Conservation (phyloP, 2,329 filamentous ascomycete species). For the Penicillium palitans region DNA sequence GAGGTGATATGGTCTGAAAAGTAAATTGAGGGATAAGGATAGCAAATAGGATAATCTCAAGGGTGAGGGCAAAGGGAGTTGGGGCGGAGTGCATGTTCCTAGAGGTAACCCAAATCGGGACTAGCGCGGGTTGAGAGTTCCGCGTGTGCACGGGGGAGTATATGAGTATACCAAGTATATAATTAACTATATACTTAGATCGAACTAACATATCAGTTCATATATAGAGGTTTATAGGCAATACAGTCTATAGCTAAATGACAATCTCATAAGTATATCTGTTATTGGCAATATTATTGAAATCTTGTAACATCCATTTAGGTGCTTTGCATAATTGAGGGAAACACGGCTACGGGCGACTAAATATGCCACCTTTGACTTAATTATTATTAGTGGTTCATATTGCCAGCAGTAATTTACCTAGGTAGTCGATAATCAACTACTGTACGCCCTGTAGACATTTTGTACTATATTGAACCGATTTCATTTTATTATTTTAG, state of each 20-base stretch:
- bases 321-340: too few species aligned
- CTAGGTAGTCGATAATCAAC: too few species aligned
- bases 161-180: not conserved
- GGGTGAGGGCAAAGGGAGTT: slow-evolving; percentile 16
- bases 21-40: slow-evolving; percentile 19
- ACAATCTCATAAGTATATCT: not conserved
- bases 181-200: not conserved
- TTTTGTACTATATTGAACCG: too few species aligned
- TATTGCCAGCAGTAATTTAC: too few species aligned
- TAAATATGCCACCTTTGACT: too few species aligned
- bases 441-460: too few species aligned
- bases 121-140: slow-evolving; percentile 19
- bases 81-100: slow-evolving; percentile 21
- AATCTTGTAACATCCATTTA: too few species aligned
- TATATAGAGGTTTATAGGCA: not conserved
- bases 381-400: too few species aligned
- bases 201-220: not conserved
- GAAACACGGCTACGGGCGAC: too few species aligned
- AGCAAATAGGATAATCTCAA: slow-evolving; percentile 13
- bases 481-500: too few species aligned
- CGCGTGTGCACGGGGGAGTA: not conserved
- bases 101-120: slow-evolving; percentile 19
- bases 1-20: not conserved
- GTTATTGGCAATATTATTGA: not conserved
- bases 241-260: not conserved